Evolutionary conservation across 1,284 basidiomycete species (phyloP), one percentile per base, ranked within the genome.

Genomic region (Fomitopsis pinicola): DNA sequence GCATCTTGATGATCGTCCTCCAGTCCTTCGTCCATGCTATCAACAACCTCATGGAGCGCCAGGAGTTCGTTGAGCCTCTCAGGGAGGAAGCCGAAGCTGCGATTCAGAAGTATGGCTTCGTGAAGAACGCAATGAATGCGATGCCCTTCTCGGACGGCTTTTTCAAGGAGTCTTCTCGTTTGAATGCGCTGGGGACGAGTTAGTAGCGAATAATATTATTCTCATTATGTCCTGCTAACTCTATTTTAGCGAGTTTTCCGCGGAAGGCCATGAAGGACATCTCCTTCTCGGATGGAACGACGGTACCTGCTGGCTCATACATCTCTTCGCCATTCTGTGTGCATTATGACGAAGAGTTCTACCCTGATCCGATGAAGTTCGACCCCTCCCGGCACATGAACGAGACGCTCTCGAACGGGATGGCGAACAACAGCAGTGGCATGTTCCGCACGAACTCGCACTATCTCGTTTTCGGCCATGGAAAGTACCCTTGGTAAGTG

Each of bases 401-500:
- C 30, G 57, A 61, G n/a, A 56, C 42, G 17, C 38, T 60, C 17
- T 54, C 59, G 15, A 59, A 42, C 8, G 57, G 55, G 35, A 50
- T 19, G 42, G 50, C 57, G 6, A 63, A 64, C 42, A 63, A 67
- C 45, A 60, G 62, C 44, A 57, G 55, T 42, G 55, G 55, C 7
- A 53, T 66, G 22, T 62, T 65, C 28, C 57, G 59, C 35, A 65
- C 62, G 14, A 64, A 60, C 15, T 26, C 56, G 3, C 62, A 60
- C 22, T 69, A 64, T 56, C 60, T 69, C 1, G 14, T 62, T 12
- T 67, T 66, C 54, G 64, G 64, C 7, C 60, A 64, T 61, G 67
- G 67, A 6, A 59, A 60, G 50, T 65, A 68, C 61, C 64, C 65
- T 48, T 69, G 67, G 67, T 63, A 46, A 35, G 62, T 58, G n/a